Conservation (phyloP, 2,329 filamentous ascomycete genomes). For the Didymella pomorum region DNA sequence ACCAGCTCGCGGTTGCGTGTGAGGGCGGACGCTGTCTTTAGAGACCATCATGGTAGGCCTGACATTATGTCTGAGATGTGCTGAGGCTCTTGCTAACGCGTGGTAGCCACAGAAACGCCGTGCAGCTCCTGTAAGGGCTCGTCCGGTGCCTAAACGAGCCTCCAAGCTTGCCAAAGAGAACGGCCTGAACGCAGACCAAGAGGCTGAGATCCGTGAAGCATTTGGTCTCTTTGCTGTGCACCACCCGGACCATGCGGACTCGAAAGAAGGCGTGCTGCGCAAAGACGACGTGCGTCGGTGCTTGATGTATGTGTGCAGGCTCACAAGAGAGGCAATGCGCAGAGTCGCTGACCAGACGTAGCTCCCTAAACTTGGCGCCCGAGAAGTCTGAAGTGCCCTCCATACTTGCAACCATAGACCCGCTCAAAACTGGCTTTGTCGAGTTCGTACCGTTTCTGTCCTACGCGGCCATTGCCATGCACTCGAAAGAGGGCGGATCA, state of each 20-base stretch:
- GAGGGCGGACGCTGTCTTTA: not conserved
- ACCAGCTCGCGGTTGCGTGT: constrained; percentile 10
- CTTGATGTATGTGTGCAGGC: constrained; percentile 56
- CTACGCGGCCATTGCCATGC: constrained; percentile 86
- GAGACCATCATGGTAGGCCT: constrained; percentile 31
- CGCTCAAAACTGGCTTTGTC: constrained; percentile 78
- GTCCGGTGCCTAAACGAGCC: constrained; percentile 59
- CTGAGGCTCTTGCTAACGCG: not conserved
- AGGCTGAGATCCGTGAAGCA: constrained; percentile 89
- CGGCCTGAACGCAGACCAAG: constrained; percentile 82
- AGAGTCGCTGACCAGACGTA: constrained; percentile 47
- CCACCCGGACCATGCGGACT: constrained; percentile 67
- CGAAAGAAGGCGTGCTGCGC: constrained; percentile 63
- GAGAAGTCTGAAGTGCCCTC: constrained; percentile 72
- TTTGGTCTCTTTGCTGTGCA: constrained; percentile 75
- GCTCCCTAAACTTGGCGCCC: constrained; percentile 81
- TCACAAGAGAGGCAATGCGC: not conserved
- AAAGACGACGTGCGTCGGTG: constrained; percentile 57
- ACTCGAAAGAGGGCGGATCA: constrained; percentile 51
- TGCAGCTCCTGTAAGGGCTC: constrained; percentile 31
- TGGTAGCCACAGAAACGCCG: constrained; percentile 44
- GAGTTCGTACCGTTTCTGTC: constrained; percentile 84
- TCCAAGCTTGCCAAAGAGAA: constrained; percentile 94
- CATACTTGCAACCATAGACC: constrained; percentile 83
- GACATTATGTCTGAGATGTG: not conserved